Evolutionary conservation across 768 basidiomycete genomes (phyloP).

Genomic region (Tricholoma flavovirens): DNA sequence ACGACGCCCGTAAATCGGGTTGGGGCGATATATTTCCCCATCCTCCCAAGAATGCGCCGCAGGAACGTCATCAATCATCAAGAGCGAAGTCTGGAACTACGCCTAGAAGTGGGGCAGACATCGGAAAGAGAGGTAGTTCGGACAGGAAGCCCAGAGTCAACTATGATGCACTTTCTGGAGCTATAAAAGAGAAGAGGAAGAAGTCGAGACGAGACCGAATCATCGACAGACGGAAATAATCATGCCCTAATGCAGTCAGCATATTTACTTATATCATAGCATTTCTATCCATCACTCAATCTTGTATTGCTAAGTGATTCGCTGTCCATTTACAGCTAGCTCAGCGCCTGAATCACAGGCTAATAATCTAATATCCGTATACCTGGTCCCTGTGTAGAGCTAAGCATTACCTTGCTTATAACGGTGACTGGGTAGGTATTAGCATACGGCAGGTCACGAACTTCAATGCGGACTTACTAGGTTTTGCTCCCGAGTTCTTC

Average conservation of each 20-base stretch:
- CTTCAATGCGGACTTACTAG: constrained; percentile 30
- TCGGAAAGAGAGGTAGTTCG: constrained; percentile 45
- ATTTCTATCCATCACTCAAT: constrained; percentile 5
- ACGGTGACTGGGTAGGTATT: constrained; percentile 47
- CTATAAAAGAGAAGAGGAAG: constrained; percentile 34
- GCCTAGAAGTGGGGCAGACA: constrained; percentile 38
- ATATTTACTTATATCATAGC: background rate
- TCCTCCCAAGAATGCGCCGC: constrained; percentile 68
- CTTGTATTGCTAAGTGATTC: constrained; percentile 6
- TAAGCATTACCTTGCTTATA: constrained; percentile 78
- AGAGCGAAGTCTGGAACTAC: constrained; percentile 23
- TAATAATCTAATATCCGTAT: constrained; percentile 81
- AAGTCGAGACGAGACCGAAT: constrained; percentile 25
- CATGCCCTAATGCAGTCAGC: background rate
- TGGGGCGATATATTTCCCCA: constrained; percentile 99
- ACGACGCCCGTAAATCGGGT: constrained; percentile 87
- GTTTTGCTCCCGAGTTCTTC: constrained; percentile 39
- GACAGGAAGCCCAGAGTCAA: constrained; percentile 25
- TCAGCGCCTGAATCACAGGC: constrained; percentile 14
- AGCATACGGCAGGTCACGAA: background rate
- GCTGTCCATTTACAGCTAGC: background rate
- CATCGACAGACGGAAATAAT: constrained; percentile 4
- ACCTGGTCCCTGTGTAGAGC: constrained; percentile 83
- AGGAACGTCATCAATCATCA: constrained; percentile 50
- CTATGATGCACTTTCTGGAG: constrained; percentile 33